Conservation (phyloP, 352 stramenopile species). For the Thalassiosira ordinaria region DNA sequence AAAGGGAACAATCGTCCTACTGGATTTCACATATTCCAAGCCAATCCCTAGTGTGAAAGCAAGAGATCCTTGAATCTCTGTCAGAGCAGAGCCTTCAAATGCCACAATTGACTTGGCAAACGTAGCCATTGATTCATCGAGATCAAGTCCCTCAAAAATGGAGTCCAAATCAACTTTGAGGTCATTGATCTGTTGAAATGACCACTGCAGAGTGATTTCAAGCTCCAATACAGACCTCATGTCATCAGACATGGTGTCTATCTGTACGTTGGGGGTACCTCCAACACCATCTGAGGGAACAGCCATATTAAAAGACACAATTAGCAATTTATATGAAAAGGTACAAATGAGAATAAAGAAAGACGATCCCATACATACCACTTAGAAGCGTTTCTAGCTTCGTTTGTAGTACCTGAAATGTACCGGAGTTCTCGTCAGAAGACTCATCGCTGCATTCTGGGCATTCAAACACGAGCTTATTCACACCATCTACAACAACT, state of each 20-base stretch:
- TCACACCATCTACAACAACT: slow-evolving; percentile 27
- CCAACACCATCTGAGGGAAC: slow-evolving; percentile 54
- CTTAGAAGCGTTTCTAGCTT: too few species aligned
- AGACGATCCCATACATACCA: too few species aligned
- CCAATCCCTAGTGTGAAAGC: slow-evolving; percentile 41
- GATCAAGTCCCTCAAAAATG: slow-evolving; percentile 42
- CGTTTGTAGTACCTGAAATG: slow-evolving; percentile 29
- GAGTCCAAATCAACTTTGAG: slow-evolving; percentile 44
- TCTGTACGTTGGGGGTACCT: slow-evolving; percentile 30
- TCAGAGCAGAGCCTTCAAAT: slow-evolving; percentile 17
- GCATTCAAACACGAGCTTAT: slow-evolving; percentile 21
- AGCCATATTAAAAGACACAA: too few species aligned
- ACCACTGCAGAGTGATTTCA: slow-evolving; percentile 40
- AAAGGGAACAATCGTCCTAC: slow-evolving; percentile 33
- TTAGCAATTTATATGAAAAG: too few species aligned
- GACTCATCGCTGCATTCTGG: too few species aligned
- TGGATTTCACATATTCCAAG: slow-evolving; percentile 29
- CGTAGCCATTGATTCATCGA: slow-evolving; percentile 22
- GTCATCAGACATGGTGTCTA: slow-evolving; percentile 25
- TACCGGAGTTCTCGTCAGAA: neutral
- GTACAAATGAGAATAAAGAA: too few species aligned
- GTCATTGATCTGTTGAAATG: slow-evolving; percentile 16
- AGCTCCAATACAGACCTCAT: slow-evolving; percentile 35
- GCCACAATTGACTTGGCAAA: slow-evolving; percentile 26
- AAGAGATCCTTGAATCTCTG: slow-evolving; percentile 24